Evolutionary conservation across 495 filamentous ascomycete species (phyloP), one percentile per base, ranked within the genome.

Genomic region (Penicillium tannophilum): DNA sequence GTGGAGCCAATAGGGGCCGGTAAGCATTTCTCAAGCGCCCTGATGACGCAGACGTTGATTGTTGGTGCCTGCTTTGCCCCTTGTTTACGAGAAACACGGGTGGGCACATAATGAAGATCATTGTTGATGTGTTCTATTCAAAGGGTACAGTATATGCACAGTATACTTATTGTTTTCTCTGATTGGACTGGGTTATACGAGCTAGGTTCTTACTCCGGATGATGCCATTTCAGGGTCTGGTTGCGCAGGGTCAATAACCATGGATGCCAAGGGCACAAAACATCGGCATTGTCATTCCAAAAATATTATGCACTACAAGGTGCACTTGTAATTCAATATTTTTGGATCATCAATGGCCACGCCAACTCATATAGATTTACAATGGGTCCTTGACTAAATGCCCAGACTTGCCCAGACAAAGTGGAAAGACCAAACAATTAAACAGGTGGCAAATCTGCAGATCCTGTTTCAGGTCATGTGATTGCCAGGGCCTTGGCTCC

Each of bases 221-320:
- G 48, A 8, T 26, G 28, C 48, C 48, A 51, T 51, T 51, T 35
- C 5, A 51, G 48, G 48, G 48, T 51, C 48, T 51, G 48, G 39
- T 41, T 41, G 39, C 39, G 39, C 39, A n/a, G 5, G 16, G 14
- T 36, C 10, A 12, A 36, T 1, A 11, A 4, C 28, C 28, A 5
- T 36, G 33, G 14, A 41, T 1, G 2, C 12, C 39, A 41, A 36
- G 7, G 10, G 33, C 12, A 36, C 12, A 36, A 12, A 3, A 11
- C 33, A 14, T 36, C 33, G 33, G 33, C 33, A 36, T 2, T 36
- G 33, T 36, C 33, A 36, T 36, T 36, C 33, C 9, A 36, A 14
- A 36, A 36, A 36, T 36, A 36, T 3, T 7, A 10, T 23, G 20
- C 33, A 36, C 33, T 14, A 36, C 9, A 28, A 3, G 33, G 20